These are phyloP conservation scores for Phallus indusiatus DNA, from an alignment of 768 basidiomycete species.

Conservation along the genomic window DNA sequence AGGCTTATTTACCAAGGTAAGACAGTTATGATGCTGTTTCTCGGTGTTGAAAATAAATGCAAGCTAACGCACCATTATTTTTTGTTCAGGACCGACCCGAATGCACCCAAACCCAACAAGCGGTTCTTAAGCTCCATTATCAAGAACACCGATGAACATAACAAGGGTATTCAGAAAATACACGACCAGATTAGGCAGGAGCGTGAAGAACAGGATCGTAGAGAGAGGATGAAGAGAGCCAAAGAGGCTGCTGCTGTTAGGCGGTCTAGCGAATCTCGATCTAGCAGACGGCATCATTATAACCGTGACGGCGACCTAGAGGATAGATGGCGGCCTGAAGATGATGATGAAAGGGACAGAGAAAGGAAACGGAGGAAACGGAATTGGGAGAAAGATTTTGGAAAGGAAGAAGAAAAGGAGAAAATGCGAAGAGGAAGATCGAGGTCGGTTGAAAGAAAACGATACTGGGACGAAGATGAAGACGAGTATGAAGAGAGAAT, in stretches of 20 bases:
- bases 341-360: conserved; percentile 22
- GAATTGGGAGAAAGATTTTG: conserved; percentile 41
- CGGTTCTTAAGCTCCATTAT: conserved; percentile 55
- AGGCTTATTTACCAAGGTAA: conserved; percentile 63
- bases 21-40: conserved; percentile 12
- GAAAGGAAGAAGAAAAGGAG: conserved; percentile 27
- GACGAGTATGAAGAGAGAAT: conserved; percentile 11
- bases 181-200: conserved; percentile 20
- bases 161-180: conserved; percentile 53
- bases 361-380: conserved; percentile 40
- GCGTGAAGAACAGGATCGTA: conserved; percentile 14
- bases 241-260: conserved; percentile 59
- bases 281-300: conserved; percentile 18
- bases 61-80: background rate
- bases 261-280: conserved; percentile 42
- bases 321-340: conserved; percentile 18
- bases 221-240: conserved; percentile 46
- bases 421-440: conserved; percentile 20
- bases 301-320: conserved; percentile 9
- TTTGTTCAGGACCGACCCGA: conserved; percentile 47
- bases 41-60: too few species aligned
- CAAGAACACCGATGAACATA: conserved; percentile 91
- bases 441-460: background rate
- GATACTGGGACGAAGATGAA: conserved; percentile 9
- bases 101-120: conserved; percentile 60